phyloP scores from a whole-genome alignment of 805 yeast species.

The Debaryomyces castellii region DNA sequence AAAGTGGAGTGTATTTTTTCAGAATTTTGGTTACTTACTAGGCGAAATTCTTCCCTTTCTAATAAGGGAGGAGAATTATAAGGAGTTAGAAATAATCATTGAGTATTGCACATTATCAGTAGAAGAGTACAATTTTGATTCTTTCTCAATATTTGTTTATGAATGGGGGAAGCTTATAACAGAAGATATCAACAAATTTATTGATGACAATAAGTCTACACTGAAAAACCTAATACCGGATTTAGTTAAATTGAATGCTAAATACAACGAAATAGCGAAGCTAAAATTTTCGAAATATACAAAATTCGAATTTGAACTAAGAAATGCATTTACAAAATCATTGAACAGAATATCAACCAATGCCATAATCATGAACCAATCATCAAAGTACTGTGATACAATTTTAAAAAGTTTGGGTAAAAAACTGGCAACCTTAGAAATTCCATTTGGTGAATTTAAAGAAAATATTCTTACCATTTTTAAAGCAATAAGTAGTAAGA shows the following conservation, averaged over 20 bases:
- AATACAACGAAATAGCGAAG: slow-evolving; percentile 10
- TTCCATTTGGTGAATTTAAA: slow-evolving; percentile 15
- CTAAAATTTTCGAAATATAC: slow-evolving; percentile 14
- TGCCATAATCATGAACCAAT: slow-evolving; percentile 15
- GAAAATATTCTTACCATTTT: slow-evolving; percentile 24
- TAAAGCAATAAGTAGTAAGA: slow-evolving; percentile 32
- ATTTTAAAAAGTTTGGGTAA: slow-evolving; percentile 20
- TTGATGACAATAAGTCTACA: slow-evolving; percentile 6
- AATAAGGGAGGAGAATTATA: slow-evolving; percentile 8
- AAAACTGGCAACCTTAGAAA: slow-evolving; percentile 6
- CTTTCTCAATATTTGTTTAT: slow-evolving; percentile 17
- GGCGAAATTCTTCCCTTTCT: slow-evolving; percentile 19
- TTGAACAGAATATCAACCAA: slow-evolving; percentile 17
- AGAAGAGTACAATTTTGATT: slow-evolving; percentile 18
- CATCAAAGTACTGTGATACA: slow-evolving; percentile 32
- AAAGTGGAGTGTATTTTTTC: slow-evolving; percentile 31
- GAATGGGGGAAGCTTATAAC: slow-evolving; percentile 24
- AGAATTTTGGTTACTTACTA: slow-evolving; percentile 21
- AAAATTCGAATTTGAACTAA: slow-evolving; percentile 29
- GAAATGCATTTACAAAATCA: slow-evolving; percentile 23
- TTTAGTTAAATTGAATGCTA: slow-evolving; percentile 14
- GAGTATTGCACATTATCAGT: slow-evolving; percentile 17
- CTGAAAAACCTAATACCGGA: slow-evolving; percentile 6
- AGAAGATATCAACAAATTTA: slow-evolving; percentile 5
- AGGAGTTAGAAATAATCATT: slow-evolving; percentile 16